A percentile compares a stretch with the other conserved stretches of the same genome.
phyloP scores from a whole-genome alignment of 805 yeast genomes.

The Scheffersomyces lignosus region DNA sequence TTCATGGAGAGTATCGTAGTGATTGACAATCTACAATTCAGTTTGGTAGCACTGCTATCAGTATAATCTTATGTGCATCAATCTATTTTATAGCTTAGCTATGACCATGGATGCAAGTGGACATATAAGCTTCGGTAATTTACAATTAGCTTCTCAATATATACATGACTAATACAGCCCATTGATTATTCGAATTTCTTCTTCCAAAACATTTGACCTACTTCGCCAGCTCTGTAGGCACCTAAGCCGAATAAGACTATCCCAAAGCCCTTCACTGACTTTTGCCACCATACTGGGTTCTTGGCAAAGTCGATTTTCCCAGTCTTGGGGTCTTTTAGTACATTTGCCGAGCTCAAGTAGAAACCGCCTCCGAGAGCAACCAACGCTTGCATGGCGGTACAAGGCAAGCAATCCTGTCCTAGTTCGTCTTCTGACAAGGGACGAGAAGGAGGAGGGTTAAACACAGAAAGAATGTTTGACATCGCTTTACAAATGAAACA shows the following conservation, averaged over 20 bases:
- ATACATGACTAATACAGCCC: background rate
- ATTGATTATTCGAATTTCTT: background rate
- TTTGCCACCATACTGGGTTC: constrained; percentile 65
- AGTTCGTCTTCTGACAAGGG: constrained; percentile 39
- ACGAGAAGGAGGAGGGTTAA: constrained; percentile 49
- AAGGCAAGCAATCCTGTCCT: constrained; percentile 62
- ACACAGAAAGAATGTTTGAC: constrained; percentile 55
- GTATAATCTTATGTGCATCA: too few relatives aligned
- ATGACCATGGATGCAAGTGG: too few relatives aligned
- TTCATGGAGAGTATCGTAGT: too few relatives aligned
- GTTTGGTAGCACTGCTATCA: too few relatives aligned
- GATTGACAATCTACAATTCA: too few relatives aligned
- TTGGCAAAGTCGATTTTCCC: constrained; percentile 30
- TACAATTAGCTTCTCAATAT: too few relatives aligned
- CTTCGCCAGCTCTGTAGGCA: constrained; percentile 62
- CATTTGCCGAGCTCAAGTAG: constrained; percentile 57
- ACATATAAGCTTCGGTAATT: too few relatives aligned
- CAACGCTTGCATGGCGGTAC: constrained; percentile 64
- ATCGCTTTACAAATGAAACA: too few relatives aligned
- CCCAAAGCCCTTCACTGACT: constrained; percentile 54
- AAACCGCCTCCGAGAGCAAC: constrained; percentile 61
- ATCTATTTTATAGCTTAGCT: too few relatives aligned
- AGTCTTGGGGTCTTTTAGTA: constrained; percentile 49
- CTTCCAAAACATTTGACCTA: constrained; percentile 19
- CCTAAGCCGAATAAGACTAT: constrained; percentile 57